Percentiles rank a stretch among this genome's conserved stretches.
Conservation (phyloP, 2,329 filamentous ascomycete genomes). For the Cladosporium sp. region DNA sequence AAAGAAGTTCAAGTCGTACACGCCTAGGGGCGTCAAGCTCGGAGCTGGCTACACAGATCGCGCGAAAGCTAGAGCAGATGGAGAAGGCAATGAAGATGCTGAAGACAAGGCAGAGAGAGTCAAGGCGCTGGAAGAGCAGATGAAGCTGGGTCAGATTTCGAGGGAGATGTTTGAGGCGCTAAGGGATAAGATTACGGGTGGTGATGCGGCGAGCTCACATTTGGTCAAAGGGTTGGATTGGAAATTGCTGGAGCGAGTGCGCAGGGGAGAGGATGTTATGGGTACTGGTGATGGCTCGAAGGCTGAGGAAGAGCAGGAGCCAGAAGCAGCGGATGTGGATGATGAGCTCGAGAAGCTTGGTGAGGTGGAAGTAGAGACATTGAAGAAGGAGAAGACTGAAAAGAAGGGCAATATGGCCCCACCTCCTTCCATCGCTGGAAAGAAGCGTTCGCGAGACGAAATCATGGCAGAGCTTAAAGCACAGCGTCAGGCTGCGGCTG, state of each 20-base stretch:
- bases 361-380: conserved; percentile 64
- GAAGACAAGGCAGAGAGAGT: conserved; percentile 62
- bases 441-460: conserved; percentile 54
- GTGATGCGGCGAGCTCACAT: conserved; percentile 75
- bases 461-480: conserved; percentile 58
- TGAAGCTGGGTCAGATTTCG: conserved; percentile 82
- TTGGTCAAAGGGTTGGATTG: conserved; percentile 90
- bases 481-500: conserved; percentile 44
- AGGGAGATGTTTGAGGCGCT: conserved; percentile 71
- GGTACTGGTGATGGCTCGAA: conserved; percentile 37
- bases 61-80: conserved; percentile 56
- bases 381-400: conserved; percentile 55
- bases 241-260: conserved; percentile 67
- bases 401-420: conserved; percentile 48
- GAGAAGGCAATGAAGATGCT: conserved; percentile 42
- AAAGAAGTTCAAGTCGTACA: conserved; percentile 71
- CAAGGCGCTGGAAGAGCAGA: conserved; percentile 72
- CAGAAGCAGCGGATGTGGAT: conserved; percentile 32
- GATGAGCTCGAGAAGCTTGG: conserved; percentile 51
- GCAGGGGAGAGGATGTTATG: conserved; percentile 59
- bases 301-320: conserved; percentile 29
- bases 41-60: conserved; percentile 81
- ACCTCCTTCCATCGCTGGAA: conserved; percentile 34
- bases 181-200: conserved; percentile 72
- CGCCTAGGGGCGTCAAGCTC: conserved; percentile 77